A percentile compares a stretch with the other conserved stretches of the same genome.
phyloP scores from a whole-genome alignment of 345 rosid genomes.

The Melaleuca alternifolia region DNA sequence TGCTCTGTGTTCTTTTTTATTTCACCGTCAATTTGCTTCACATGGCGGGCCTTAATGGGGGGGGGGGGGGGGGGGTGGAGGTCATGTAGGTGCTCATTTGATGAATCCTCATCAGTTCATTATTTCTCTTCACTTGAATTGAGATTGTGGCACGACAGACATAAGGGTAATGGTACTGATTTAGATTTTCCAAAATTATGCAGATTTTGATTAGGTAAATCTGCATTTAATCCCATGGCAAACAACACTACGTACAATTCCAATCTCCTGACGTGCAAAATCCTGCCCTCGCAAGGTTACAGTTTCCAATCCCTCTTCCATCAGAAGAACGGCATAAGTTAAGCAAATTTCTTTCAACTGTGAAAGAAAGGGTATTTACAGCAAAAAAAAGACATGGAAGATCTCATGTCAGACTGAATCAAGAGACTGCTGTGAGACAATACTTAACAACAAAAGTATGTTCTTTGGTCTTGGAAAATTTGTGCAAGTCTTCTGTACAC shows the following conservation, averaged over 20 bases:
- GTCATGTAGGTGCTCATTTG: constrained; percentile 46
- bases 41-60: background rate
- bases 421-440: constrained; percentile 65
- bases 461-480: background rate
- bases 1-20: background rate
- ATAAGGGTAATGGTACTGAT: background rate
- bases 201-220: constrained; percentile 50
- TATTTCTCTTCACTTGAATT: background rate
- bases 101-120: background rate
- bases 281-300: constrained; percentile 16
- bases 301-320: constrained; percentile 36
- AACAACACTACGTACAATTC: background rate
- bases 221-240: constrained; percentile 20
- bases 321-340: constrained; percentile 56
- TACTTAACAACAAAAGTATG: constrained; percentile 63
- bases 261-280: background rate
- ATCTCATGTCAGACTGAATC: constrained; percentile 70
- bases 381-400: constrained; percentile 78
- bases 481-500: background rate
- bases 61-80: no score
- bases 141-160: background rate
- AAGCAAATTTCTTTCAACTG: constrained; percentile 53
- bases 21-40: background rate
- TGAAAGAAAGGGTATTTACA: constrained; percentile 54
- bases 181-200: background rate